Base-by-base conservation (phyloP, 2,329 filamentous ascomycete genomes). In the Verticillium alfalfae region DNA sequence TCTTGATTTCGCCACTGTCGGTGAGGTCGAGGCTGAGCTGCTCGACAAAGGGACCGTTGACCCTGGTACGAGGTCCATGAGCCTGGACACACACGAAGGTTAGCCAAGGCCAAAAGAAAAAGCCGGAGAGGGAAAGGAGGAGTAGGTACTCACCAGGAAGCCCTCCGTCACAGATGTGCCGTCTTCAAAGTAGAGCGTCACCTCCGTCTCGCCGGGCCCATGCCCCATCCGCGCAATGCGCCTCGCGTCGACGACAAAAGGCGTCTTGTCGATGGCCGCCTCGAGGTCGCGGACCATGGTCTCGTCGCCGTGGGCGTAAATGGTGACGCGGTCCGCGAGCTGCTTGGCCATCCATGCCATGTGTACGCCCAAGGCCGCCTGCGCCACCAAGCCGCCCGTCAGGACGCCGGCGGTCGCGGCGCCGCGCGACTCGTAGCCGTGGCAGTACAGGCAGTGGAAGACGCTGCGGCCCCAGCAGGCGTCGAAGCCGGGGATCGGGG, bases 371-470 rank as follows among this genome's bases (percentile, higher is more conserved):
- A 75, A 69, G 10, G 70, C 65, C 0, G 72, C 55, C 8, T 66
- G 67, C 5, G 69, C 70, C 15, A 75, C 56, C 55, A 72, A 65
- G 1, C 74, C 78, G 12, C 74, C 72, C 1, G 78, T 79, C 2
- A 86, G 74, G 4, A 85, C 67, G 1, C 81, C 82, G 0, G 76
- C 76, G 0, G 79, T 79, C 0, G 72, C 66, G 2, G 71, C 69
- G 2, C 81, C 82, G 15, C 79, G 76, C 58, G 87, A 81, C 64
- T 88, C 85, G 68, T 78, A 87, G 5, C 85, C 85, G 64, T 87
- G 78, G 69, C 84, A 88, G 66, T 82, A 85, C 1, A 87, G 76
- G 65, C 84, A 88, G 66, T 87, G 84, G 65, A 83, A 87, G 55
- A 84, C 81, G 36, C 77, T 76, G 55, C 69, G 73, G 9, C 75